phyloP scores from a whole-genome alignment of 495 filamentous ascomycete genomes.

The Annulohypoxylon maeteangense region DNA sequence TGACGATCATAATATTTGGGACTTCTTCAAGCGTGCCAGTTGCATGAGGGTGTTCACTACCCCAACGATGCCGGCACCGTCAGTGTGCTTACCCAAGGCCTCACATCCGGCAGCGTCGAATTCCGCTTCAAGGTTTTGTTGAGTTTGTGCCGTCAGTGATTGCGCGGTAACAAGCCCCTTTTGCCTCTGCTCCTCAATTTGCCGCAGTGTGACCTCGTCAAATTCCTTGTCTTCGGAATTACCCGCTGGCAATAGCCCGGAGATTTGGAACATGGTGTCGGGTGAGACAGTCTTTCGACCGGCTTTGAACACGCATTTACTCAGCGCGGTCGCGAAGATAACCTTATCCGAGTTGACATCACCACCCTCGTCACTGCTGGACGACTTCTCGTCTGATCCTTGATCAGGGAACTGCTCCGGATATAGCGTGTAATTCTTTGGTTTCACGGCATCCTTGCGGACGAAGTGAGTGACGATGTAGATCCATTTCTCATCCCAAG shows the following conservation, averaged over 20 bases:
- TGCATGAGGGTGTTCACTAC: constrained; percentile 49
- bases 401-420: constrained; percentile 46
- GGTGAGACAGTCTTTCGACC: constrained; percentile 85
- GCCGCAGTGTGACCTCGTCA: constrained; percentile 62
- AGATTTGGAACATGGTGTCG: constrained; percentile 75
- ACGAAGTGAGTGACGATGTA: constrained; percentile 81
- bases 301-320: constrained; percentile 91
- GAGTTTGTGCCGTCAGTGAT: constrained; percentile 53
- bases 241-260: constrained; percentile 69
- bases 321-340: constrained; percentile 79
- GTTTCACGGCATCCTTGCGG: constrained; percentile 64
- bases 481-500: constrained; percentile 89
- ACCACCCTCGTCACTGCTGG: constrained; percentile 42
- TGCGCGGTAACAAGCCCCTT: constrained; percentile 66
- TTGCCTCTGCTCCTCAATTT: constrained; percentile 66
- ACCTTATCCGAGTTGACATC: constrained; percentile 61
- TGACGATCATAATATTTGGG: constrained; percentile 48
- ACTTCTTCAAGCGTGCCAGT: constrained; percentile 47
- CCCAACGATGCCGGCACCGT: constrained; percentile 47
- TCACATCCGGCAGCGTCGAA: constrained; percentile 52
- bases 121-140: constrained; percentile 61
- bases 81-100: constrained; percentile 51
- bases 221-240: constrained; percentile 23
- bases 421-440: constrained; percentile 58
- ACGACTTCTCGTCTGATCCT: constrained; percentile 35